Evolutionary conservation across 768 basidiomycete genomes (phyloP).

Genomic region (Artomyces pyxidatus): DNA sequence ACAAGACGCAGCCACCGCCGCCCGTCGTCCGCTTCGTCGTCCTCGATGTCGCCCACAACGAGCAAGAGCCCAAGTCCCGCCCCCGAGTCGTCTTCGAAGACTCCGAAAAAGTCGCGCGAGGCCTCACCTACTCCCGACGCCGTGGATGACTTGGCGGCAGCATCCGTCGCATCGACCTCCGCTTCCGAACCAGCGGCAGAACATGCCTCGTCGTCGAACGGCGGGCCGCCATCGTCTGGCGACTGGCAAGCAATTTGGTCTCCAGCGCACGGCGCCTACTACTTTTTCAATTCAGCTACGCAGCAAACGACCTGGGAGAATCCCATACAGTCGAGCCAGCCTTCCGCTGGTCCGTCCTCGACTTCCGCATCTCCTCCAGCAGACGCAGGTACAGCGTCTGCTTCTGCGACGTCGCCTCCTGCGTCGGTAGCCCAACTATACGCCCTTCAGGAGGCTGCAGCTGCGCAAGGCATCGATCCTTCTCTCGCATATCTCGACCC

Average conservation of each 20-base stretch:
- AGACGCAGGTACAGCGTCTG: constrained; percentile 20
- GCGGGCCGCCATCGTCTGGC: constrained; percentile 15
- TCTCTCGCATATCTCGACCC: constrained; percentile 77
- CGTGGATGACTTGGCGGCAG: background rate
- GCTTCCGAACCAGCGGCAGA: background rate
- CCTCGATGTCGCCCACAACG: constrained; percentile 7
- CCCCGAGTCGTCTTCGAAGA: background rate
- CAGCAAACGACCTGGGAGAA: constrained; percentile 82
- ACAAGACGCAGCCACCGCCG: background rate
- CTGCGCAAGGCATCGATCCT: constrained; percentile 79
- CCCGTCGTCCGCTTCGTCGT: background rate
- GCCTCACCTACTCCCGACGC: constrained; percentile 1
- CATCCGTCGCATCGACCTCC: background rate
- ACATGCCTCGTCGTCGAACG: constrained; percentile 2
- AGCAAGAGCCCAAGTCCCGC: constrained; percentile 3
- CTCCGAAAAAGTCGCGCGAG: background rate
- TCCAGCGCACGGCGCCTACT: constrained; percentile 71
- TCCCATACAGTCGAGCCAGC: constrained; percentile 39
- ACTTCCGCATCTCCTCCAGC: constrained; percentile 13
- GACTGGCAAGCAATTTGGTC: constrained; percentile 80
- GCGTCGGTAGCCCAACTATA: constrained; percentile 27
- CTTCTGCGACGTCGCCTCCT: constrained; percentile 15
- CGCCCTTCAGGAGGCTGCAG: constrained; percentile 60
- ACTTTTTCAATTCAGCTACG: constrained; percentile 72
- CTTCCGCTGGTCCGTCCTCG: constrained; percentile 1